These are phyloP conservation scores for Hysterangium stoloniferum DNA, from an alignment of 768 basidiomycete species.

Conservation along the genomic window DNA sequence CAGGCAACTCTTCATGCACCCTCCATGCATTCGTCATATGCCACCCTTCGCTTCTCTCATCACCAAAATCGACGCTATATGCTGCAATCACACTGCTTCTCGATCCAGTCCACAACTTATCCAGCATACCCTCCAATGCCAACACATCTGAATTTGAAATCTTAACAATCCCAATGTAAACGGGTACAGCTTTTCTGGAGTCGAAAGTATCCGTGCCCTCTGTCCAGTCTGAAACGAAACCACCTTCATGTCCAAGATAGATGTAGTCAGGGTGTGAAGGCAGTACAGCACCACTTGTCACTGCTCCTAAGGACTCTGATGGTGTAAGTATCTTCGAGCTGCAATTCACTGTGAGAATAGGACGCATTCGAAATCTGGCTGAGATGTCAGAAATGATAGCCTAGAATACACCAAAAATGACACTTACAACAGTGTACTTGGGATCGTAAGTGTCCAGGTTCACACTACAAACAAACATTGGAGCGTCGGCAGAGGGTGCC, in stretches of 20 bases:
- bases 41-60: slow-evolving; percentile 53
- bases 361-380: no score
- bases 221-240: slow-evolving; percentile 76
- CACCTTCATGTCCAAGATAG: slow-evolving; percentile 90
- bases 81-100: slow-evolving; percentile 75
- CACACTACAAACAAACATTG: no score
- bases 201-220: slow-evolving; percentile 6
- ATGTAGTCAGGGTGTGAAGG: slow-evolving; percentile 58
- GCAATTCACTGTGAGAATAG: slow-evolving; percentile 21
- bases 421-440: no score
- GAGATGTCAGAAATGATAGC: no score
- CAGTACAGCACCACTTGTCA: slow-evolving; percentile 73
- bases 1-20: slow-evolving; percentile 35
- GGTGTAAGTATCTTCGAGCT: slow-evolving; percentile 34
- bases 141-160: slow-evolving; percentile 77
- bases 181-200: slow-evolving; percentile 30
- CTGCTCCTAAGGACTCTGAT: slow-evolving; percentile 67
- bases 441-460: no score
- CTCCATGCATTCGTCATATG: slow-evolving; percentile 7
- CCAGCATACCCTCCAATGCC: slow-evolving; percentile 75
- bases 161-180: slow-evolving; percentile 69
- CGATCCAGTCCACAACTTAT: slow-evolving; percentile 81
- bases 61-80: no score
- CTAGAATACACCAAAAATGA: no score
- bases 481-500: no score